Base-by-base conservation (phyloP, 108 stramenopile species). In the Skeletonema grethae region DNA sequence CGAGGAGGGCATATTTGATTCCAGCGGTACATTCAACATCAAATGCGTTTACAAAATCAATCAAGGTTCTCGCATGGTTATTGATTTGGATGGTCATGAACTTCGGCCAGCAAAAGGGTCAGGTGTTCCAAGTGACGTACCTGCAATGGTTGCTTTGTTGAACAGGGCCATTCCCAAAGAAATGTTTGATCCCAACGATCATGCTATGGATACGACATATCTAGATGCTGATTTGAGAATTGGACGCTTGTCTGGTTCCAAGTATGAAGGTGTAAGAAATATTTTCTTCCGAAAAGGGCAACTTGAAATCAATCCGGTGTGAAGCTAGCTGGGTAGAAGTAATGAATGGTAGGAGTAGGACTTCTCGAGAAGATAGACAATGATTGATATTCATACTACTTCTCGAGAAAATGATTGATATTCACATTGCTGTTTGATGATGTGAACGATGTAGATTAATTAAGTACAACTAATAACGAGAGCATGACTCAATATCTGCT, bases 171-270 rank as follows among this genome's bases (percentile, higher is more conserved):
- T 92, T 57, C 90, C 90, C 16, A 82, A 69, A 53, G 87, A 89
- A 63, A 16, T 92, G 39, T 92, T 89, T 69, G 85, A 92, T 81
- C 86, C 88, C 0, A 63, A 71, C 24, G 76, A 82, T 20, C 84
- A 86, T 67, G 83, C 86, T 25, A 84, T 88, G 76, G 90, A 89
- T 59, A 89, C 85, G 35, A 88, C 90, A 20, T 92, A 92, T 71
- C 59, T 88, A 61, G 90, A 92, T 71, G 86, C 61, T 15, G 80
- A 89, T 16, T 70, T 92, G 64, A 81, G 85, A 41, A 88, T 92
- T 41, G 84, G 85, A 2, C 76, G 88, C 18, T 80, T 86, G 59
- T 85, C 87, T 9, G 90, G 90, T 32, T 59, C 85, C 15, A 58
- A 63, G 46, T 72, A 75, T 20, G 90, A 92, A 75, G 88, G 88